Percentiles rank a stretch among this genome's conserved stretches.
Conservation (phyloP, 495 filamentous ascomycete species). For the Viridothelium virens region DNA sequence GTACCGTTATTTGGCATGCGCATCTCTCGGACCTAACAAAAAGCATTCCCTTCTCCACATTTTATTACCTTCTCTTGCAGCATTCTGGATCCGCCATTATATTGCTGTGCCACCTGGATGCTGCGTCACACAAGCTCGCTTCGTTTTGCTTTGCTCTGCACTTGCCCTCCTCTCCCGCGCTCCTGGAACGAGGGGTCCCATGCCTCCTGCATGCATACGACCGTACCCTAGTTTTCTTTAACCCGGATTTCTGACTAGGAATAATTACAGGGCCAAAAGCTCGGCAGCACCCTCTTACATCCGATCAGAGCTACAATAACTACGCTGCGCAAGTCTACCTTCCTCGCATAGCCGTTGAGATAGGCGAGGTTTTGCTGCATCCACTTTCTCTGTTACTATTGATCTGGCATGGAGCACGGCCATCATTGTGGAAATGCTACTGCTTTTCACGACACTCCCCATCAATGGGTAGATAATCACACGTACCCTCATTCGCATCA, state of each 20-base stretch:
- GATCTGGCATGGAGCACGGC: slow-evolving; percentile 34
- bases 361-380: slow-evolving; percentile 17
- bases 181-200: slow-evolving; percentile 14
- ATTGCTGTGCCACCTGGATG: slow-evolving; percentile 14
- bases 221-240: slow-evolving; percentile 22
- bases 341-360: slow-evolving; percentile 33
- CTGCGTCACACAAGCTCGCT: slow-evolving; percentile 18
- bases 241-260: slow-evolving; percentile 16
- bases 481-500: slow-evolving; percentile 33
- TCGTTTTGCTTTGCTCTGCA: slow-evolving; percentile 25
- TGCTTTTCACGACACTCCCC: slow-evolving; percentile 8
- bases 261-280: slow-evolving; percentile 14
- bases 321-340: slow-evolving; percentile 8
- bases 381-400: not conserved
- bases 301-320: slow-evolving; percentile 12
- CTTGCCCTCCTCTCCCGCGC: slow-evolving; percentile 12
- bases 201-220: slow-evolving; percentile 29
- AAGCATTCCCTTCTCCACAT: slow-evolving; percentile 6
- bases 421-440: slow-evolving; percentile 28
- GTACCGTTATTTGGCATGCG: slow-evolving; percentile 9
- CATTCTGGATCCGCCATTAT: slow-evolving; percentile 7
- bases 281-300: slow-evolving; percentile 27
- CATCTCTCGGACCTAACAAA: not conserved
- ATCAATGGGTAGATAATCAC: slow-evolving; percentile 27
- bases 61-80: not conserved